Conservation (phyloP, 192 early-diverging fungal species). For the Podochytrium sp. region DNA sequence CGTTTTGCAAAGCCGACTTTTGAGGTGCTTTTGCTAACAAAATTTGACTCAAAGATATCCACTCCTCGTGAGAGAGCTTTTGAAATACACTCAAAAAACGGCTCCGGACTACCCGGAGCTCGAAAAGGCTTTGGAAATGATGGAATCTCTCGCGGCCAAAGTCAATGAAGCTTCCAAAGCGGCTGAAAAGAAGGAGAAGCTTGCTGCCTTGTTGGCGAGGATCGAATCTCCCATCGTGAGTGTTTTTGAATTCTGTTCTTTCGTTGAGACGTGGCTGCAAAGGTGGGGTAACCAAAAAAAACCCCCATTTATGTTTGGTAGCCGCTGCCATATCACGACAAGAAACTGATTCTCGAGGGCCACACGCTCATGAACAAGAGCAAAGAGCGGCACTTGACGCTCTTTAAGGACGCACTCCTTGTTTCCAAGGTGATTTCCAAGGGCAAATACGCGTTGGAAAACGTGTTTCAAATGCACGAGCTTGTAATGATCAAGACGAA, state of each 20-base stretch:
- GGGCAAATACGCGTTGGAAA: slow-evolving; percentile 45
- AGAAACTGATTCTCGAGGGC: slow-evolving; percentile 54
- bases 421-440: slow-evolving; percentile 48
- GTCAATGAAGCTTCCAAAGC: slow-evolving; percentile 61
- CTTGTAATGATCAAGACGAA: slow-evolving; percentile 24
- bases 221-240: slow-evolving; percentile 48
- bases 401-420: slow-evolving; percentile 53
- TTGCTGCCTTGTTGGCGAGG: slow-evolving; percentile 41
- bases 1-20: slow-evolving; percentile 1
- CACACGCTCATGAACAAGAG: slow-evolving; percentile 40
- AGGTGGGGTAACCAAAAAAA: neutral
- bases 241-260: slow-evolving; percentile 1
- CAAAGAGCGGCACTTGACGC: slow-evolving; percentile 52
- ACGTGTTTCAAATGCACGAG: slow-evolving; percentile 28
- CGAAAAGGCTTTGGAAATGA: slow-evolving; percentile 50
- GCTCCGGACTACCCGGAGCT: slow-evolving; percentile 49
- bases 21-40: neutral
- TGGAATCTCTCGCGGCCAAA: slow-evolving; percentile 55
- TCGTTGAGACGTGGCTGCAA: neutral
- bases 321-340: slow-evolving; percentile 51
- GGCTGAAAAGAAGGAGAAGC: slow-evolving; percentile 50
- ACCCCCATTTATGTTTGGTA: too few relatives aligned
- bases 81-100: slow-evolving; percentile 55
- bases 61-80: slow-evolving; percentile 49
- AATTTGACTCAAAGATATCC: slow-evolving; percentile 42